Base-by-base conservation (phyloP, 495 filamentous ascomycete species). In the Lasiosphaeriaceae sp. region DNA sequence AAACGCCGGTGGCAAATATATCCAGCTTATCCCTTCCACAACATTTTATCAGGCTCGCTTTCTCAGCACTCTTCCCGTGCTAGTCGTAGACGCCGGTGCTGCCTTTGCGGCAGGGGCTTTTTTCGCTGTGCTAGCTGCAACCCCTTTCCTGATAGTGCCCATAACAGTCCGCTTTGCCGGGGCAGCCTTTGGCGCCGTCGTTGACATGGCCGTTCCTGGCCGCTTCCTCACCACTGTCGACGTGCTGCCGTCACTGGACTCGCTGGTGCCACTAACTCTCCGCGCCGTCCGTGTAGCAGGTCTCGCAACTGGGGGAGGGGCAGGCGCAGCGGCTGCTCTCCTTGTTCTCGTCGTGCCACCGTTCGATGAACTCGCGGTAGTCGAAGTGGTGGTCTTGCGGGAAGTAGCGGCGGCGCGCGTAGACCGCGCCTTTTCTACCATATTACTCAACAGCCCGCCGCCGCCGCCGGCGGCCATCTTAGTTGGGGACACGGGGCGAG, bases 341-440 rank as follows among this genome's bases (percentile, higher is more conserved):
- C 66, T 45, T 72, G 74, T 58, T 59, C 74, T 65, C 55, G 64
- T 63, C 20, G 72, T 61, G 44, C 63, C 56, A 29, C 62, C 57
- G 21, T 56, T 55, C 9, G 60, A 67, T 0, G 75, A 71, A 54
- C 66, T 71, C 17, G 62, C 50, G 6, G 68, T 71, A 20, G 76
- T 75, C 2, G 78, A 74, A 11, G 72, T 64, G 0, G 78, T 78
- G 14, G 70, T 72, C 58, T 82, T 83, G 46, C 76, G 74, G 12
- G 74, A 61, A 8, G 71, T 69, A 2, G 78, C 70, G 24, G 74
- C 74, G 9, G 78, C 72, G 35, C 77, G 69, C 0, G 79, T 75
- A 1, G 76, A 67, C 45, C 74, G 77, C 9, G 74, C 73, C 55
- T 77, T 82, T 51, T 85, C 86, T 23, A 83, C 79, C 54, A 88